These are phyloP conservation scores for Lentinula sp. DNA, from an alignment of 768 basidiomycete species.

Conservation along the genomic window DNA sequence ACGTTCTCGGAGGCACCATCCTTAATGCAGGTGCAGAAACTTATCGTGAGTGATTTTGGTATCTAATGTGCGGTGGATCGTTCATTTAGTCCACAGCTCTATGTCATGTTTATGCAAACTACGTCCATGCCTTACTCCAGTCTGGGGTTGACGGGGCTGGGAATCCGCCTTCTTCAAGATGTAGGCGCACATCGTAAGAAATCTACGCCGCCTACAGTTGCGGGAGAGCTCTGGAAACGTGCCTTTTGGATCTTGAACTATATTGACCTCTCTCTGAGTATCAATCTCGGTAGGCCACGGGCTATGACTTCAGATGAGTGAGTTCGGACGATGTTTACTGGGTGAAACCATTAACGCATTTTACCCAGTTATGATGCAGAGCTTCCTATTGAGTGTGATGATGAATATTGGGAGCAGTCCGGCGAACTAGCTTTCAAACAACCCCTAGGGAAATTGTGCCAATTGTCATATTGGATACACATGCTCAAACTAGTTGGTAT, in stretches of 20 bases:
- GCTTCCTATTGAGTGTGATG: constrained; percentile 48
- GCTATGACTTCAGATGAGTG: constrained; percentile 46
- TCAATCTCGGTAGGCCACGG: constrained; percentile 39
- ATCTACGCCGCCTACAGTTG: constrained; percentile 14
- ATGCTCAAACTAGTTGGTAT: constrained; percentile 40
- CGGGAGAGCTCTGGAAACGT: constrained; percentile 49
- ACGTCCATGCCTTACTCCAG: constrained; percentile 18
- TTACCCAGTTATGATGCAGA: constrained; percentile 35
- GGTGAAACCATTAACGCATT: constrained; percentile 2
- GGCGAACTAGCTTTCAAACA: constrained; percentile 37
- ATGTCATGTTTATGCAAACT: constrained; percentile 26
- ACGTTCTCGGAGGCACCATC: constrained; percentile 24
- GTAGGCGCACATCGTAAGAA: constrained; percentile 27
- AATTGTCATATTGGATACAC: constrained; percentile 31
- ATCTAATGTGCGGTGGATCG: constrained; percentile 10
- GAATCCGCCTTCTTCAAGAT: constrained; percentile 37
- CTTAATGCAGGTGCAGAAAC: constrained; percentile 33
- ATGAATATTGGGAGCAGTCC: constrained; percentile 42
- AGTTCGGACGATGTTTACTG: constrained; percentile 12
- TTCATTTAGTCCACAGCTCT: constrained; percentile 17
- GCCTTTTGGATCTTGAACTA: constrained; percentile 26
- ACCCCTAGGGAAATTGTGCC: constrained; percentile 33
- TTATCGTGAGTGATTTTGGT: constrained; percentile 18
- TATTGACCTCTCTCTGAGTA: constrained; percentile 19
- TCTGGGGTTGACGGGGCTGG: constrained; percentile 32